phyloP scores from a whole-genome alignment of 768 basidiomycete species.

The Suillus placidus region DNA sequence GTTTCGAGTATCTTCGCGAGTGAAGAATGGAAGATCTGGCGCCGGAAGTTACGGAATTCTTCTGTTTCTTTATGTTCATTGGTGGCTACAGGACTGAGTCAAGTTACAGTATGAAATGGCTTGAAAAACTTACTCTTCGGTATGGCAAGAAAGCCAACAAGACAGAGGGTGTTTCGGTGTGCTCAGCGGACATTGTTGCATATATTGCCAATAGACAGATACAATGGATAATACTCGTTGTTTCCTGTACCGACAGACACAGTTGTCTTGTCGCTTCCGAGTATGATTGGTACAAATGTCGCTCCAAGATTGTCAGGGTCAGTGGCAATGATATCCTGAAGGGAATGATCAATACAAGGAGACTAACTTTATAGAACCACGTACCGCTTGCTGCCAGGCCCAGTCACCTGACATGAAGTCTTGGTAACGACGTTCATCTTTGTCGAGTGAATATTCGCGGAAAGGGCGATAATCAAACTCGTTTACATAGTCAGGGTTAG shows the following conservation, averaged over 20 bases:
- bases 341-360: not conserved
- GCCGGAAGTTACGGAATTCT: too few species aligned
- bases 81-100: too few species aligned
- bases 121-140: constrained; percentile 30
- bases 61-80: too few species aligned
- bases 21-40: too few species aligned
- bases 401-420: constrained; percentile 34
- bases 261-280: constrained; percentile 20
- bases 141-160: constrained; percentile 35
- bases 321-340: constrained; percentile 16
- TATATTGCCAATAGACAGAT: constrained; percentile 18
- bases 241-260: constrained; percentile 17
- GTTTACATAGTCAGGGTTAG: too few species aligned
- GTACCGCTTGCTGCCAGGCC: constrained; percentile 36
- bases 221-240: constrained; percentile 15
- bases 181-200: constrained; percentile 13
- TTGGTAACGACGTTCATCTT: constrained; percentile 11
- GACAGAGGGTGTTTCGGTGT: constrained; percentile 9
- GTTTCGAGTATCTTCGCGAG: too few species aligned
- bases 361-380: constrained; percentile 10
- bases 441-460: constrained; percentile 17
- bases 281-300: constrained; percentile 13
- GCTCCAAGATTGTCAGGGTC: constrained; percentile 14
- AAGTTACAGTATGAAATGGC: too few species aligned
- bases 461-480: too few species aligned